Evolutionary conservation across 495 filamentous ascomycete genomes (phyloP).

Genomic region (Penicillium canescens): DNA sequence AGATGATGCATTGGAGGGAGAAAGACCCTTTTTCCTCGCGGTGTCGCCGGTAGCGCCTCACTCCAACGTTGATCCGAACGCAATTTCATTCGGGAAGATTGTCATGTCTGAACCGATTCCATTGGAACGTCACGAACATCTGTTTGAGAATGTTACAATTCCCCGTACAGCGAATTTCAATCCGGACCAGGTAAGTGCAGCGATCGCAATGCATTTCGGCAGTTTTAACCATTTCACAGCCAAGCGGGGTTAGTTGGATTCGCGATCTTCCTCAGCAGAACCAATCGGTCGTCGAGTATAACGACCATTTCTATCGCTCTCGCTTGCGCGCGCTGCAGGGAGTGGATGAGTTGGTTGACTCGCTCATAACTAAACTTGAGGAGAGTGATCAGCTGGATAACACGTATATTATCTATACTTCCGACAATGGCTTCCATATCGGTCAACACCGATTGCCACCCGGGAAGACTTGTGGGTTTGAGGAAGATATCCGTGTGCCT

Average conservation of each 20-base stretch:
- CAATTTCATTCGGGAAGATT: conserved; percentile 12
- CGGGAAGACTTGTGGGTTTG: conserved; percentile 70
- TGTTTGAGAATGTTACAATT: conserved; percentile 40
- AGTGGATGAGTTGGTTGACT: conserved; percentile 70
- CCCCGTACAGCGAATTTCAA: conserved; percentile 42
- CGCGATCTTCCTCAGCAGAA: conserved; percentile 50
- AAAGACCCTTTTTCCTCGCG: conserved; percentile 66
- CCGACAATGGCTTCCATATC: conserved; percentile 76
- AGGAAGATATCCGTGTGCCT: conserved; percentile 75
- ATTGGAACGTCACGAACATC: conserved; percentile 33
- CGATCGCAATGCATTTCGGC: conserved; percentile 39
- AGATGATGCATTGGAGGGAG: conserved; percentile 55
- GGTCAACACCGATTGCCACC: conserved; percentile 71
- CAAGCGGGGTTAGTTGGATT: conserved; percentile 67
- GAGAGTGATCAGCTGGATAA: conserved; percentile 57
- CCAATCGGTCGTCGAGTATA: conserved; percentile 57
- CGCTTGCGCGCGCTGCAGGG: conserved; percentile 64
- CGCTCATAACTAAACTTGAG: conserved; percentile 52
- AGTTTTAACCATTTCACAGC: conserved; percentile 52
- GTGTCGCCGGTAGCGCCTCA: conserved; percentile 70
- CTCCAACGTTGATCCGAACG: conserved; percentile 49
- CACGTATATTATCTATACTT: conserved; percentile 72
- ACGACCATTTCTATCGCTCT: conserved; percentile 67
- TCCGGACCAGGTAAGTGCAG: conserved; percentile 44
- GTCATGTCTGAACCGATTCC: conserved; percentile 55